phyloP scores from a whole-genome alignment of 2,329 filamentous ascomycete species.

The Botrytis tulipae region DNA sequence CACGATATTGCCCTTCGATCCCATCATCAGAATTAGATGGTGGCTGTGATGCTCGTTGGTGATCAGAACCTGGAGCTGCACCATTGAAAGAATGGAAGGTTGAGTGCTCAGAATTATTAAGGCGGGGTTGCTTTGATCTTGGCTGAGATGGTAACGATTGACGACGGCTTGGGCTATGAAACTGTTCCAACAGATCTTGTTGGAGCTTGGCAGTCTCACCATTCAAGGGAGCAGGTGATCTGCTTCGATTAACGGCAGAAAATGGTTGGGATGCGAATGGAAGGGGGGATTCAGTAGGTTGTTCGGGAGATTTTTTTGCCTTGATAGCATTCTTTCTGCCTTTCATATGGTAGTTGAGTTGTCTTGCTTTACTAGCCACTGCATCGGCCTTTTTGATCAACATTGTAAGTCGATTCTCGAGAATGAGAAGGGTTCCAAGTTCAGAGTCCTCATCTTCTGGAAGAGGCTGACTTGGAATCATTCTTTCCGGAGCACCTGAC shows the following conservation, averaged over 20 bases:
- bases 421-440: conserved; percentile 76
- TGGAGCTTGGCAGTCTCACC: conserved; percentile 42
- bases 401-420: conserved; percentile 73
- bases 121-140: conserved; percentile 26
- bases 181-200: conserved; percentile 56
- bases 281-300: conserved; percentile 25
- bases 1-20: conserved; percentile 46
- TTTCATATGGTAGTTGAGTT: conserved; percentile 78
- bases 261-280: conserved; percentile 33
- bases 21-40: conserved; percentile 31
- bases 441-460: conserved; percentile 86
- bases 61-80: conserved; percentile 28
- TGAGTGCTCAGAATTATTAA: conserved; percentile 19
- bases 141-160: conserved; percentile 27
- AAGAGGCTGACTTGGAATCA: conserved; percentile 77
- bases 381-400: conserved; percentile 78
- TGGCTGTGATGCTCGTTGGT: conserved; percentile 32
- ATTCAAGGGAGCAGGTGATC: conserved; percentile 36
- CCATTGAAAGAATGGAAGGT: conserved; percentile 25
- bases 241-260: conserved; percentile 42
- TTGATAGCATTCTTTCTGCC: conserved; percentile 72
- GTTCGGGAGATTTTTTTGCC: conserved; percentile 52
- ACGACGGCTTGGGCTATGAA: conserved; percentile 38
- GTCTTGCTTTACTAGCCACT: conserved; percentile 69
- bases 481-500: conserved; percentile 77